A percentile compares a stretch with the other conserved stretches of the same genome.
Evolutionary conservation across 257 asterid genomes (phyloP).

Genomic region (Orobanche coerulescens): DNA sequence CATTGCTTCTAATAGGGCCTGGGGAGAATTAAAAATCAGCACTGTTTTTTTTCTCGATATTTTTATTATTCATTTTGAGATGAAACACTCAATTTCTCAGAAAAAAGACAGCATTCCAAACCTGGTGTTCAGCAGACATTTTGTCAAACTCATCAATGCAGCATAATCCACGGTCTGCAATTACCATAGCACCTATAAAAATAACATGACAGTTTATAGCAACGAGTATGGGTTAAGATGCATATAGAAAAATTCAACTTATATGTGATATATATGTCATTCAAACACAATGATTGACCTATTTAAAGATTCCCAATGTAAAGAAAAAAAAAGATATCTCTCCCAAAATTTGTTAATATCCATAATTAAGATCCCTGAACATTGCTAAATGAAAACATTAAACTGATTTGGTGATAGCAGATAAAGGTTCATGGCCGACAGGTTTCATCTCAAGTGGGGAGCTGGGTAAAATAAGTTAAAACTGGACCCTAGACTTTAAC

Average conservation of each 20-base stretch:
- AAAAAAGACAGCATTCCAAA: slow-evolving; percentile 25
- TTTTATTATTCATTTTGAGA: slow-evolving; percentile 14
- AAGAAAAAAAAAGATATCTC: slow-evolving; percentile 4
- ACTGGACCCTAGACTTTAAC: not conserved
- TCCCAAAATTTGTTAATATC: not conserved
- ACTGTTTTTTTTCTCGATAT: not conserved
- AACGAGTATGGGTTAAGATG: slow-evolving; percentile 4
- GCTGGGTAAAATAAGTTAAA: too few species aligned
- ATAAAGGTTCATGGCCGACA: too few species aligned
- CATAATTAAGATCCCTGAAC: not conserved
- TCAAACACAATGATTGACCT: slow-evolving; percentile 8
- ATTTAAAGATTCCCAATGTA: slow-evolving; percentile 2
- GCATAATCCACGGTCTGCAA: slow-evolving; percentile 94
- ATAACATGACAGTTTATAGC: slow-evolving; percentile 13
- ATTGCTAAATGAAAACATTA: slow-evolving; percentile 3
- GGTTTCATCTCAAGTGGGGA: too few species aligned
- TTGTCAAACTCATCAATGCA: slow-evolving; percentile 98
- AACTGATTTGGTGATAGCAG: too few species aligned
- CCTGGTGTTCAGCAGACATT: slow-evolving; percentile 98
- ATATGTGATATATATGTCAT: not conserved
- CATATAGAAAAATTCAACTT: not conserved
- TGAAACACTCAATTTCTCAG: slow-evolving; percentile 12
- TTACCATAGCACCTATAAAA: slow-evolving; percentile 93
- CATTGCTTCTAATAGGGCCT: slow-evolving; percentile 98
- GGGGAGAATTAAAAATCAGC: slow-evolving; percentile 28